Evolutionary conservation across 371 early-diverging fungal species (phyloP), one percentile per base, ranked within the genome.

Genomic region (Fennellomyces sp.): DNA sequence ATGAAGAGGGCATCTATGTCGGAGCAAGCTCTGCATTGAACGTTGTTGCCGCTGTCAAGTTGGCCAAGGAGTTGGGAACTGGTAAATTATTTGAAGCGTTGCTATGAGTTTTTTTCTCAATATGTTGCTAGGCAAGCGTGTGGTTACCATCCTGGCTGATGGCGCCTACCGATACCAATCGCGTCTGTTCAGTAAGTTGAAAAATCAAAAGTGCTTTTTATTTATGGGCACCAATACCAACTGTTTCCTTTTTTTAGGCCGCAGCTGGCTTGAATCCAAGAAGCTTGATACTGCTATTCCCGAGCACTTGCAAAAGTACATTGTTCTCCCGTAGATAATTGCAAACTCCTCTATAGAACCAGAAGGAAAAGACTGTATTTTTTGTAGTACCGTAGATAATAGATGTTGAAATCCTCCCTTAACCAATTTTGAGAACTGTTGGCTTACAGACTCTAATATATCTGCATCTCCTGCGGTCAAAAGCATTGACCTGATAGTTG

Each of bases 131-230:
- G 79, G 76, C 45, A 83, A 88, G 61, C 89, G 80, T 47, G 76
- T 96, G 62, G 95, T 90, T 11, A 96, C 97, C 1, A 83, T 96
- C 27, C 63, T 97, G 60, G 91, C 92, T 60, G 97, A 97, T 75
- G 96, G 96, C 52, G 97, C 95, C 10, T 91, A 92, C 61, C 81
- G 95, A 68, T 96, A 96, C 76, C 95, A 94, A 75, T 89, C 92
- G 8, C 84, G 96, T 17, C 77, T 96, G 27, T 96, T 95, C 79
- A 90, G 91, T 79, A 86, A 80, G 75, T 68, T 38, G 25, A n/a
- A 48, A 28, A 28, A 11, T 33, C 17, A 31, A 26, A 7, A 23
- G 48, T 8, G 36, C 36, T 36, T 36, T 36, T 11, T 36, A 13
- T 56, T 36, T 28, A 41, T 21, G 23, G 10, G 19, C 15, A 48